phyloP scores from a whole-genome alignment of 2,329 filamentous ascomycete species.

The Verticillium zaregamsianum region DNA sequence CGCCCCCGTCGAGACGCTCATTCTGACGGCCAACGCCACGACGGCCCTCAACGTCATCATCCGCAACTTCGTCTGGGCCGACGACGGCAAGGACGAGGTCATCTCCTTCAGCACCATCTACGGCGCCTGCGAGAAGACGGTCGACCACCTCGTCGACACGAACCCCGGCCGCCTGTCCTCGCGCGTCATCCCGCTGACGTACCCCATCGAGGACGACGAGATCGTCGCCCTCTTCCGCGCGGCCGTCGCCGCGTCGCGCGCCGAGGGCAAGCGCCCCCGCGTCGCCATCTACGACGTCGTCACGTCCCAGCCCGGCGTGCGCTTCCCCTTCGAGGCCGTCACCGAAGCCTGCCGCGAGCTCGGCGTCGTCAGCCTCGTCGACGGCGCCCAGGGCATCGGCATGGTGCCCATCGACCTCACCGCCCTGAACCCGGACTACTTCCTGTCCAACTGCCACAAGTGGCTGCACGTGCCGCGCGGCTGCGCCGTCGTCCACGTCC shows the following conservation, averaged over 20 bases:
- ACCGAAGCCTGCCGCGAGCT: conserved; percentile 60
- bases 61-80: conserved; percentile 65
- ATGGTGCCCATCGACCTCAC: conserved; percentile 68
- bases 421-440: conserved; percentile 74
- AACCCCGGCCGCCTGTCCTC: conserved; percentile 39
- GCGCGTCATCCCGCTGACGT: conserved; percentile 56
- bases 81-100: conserved; percentile 72
- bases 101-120: conserved; percentile 78
- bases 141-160: conserved; percentile 68
- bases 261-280: conserved; percentile 57
- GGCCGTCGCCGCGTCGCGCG: conserved; percentile 48
- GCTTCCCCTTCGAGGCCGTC: conserved; percentile 73
- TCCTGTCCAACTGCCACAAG: conserved; percentile 84
- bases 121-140: conserved; percentile 68
- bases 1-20: conserved; percentile 60
- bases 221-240: conserved; percentile 58
- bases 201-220: conserved; percentile 67
- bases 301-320: conserved; percentile 71
- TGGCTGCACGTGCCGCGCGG: conserved; percentile 82
- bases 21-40: conserved; percentile 80
- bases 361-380: conserved; percentile 69
- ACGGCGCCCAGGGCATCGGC: conserved; percentile 82
- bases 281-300: conserved; percentile 78
- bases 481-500: conserved; percentile 78
- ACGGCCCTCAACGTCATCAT: conserved; percentile 74